Conservation (phyloP, 768 basidiomycete species). For the Pleurotus tuoliensis region DNA sequence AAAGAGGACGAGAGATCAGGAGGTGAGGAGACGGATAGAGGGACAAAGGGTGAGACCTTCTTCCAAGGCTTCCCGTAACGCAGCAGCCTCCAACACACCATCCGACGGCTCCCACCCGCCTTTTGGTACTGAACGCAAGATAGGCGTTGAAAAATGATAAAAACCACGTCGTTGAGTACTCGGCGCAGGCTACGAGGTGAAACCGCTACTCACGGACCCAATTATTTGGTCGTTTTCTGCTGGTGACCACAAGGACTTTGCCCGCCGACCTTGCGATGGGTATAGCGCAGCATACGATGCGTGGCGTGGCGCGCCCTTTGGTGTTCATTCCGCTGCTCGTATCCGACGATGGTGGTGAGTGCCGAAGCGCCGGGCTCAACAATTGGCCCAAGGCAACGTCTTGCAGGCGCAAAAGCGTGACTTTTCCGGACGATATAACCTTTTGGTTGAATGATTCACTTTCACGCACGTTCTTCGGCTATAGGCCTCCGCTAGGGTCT, state of each 20-base stretch:
- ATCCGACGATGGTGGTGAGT: constrained; percentile 2
- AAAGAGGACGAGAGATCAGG: constrained; percentile 54
- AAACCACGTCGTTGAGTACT: neutral
- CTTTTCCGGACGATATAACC: too few species aligned
- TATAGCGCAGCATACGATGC: constrained; percentile 89
- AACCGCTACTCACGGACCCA: constrained; percentile 80
- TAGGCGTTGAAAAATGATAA: too few species aligned
- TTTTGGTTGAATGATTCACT: constrained; percentile 8
- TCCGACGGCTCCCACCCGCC: constrained; percentile 88
- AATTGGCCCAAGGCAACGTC: constrained; percentile 5
- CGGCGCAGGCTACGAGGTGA: constrained; percentile 4
- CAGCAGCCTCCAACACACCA: constrained; percentile 79
- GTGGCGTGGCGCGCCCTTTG: constrained; percentile 77
- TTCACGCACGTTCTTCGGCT: constrained; percentile 55
- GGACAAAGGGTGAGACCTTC: constrained; percentile 91
- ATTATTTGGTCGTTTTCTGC: constrained; percentile 71
- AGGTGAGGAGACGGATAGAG: constrained; percentile 68
- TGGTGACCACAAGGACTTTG: constrained; percentile 81
- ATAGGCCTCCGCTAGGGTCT: neutral
- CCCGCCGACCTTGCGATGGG: constrained; percentile 71
- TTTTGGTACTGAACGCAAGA: constrained; percentile 66
- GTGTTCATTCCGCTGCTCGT: constrained; percentile 37
- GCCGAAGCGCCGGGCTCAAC: neutral
- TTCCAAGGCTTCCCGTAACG: constrained; percentile 90
- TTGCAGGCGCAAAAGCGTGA: constrained; percentile 4